Evolutionary conservation across 805 yeast species (phyloP).

Genomic region (Metschnikowia santaceciliae): DNA sequence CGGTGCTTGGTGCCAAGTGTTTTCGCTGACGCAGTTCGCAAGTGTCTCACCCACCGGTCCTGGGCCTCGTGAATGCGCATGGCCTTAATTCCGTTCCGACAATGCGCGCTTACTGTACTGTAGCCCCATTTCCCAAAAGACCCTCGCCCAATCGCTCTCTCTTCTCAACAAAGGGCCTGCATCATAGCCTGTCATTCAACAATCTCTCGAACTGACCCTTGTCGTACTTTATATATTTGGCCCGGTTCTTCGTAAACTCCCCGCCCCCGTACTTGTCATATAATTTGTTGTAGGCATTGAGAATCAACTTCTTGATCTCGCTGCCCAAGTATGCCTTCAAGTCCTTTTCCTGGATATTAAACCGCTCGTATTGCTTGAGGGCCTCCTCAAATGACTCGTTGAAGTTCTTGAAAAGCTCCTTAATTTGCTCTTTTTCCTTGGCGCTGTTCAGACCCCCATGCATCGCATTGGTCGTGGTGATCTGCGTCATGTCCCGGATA

Average conservation of each 20-base stretch:
- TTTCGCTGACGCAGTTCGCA: not conserved
- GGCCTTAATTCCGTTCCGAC: not conserved
- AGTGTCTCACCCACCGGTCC: too few relatives aligned
- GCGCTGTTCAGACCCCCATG: constrained; percentile 39
- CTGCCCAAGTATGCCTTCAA: constrained; percentile 60
- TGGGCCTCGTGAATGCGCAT: not conserved
- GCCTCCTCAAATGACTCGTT: constrained; percentile 81
- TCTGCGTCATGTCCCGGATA: constrained; percentile 71
- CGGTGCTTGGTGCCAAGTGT: not conserved
- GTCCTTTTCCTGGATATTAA: constrained; percentile 61
- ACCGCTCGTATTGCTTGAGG: constrained; percentile 58
- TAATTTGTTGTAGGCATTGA: constrained; percentile 81
- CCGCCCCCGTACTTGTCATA: constrained; percentile 69
- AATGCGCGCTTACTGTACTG: not conserved
- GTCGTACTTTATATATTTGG: constrained; percentile 67
- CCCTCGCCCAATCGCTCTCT: not conserved
- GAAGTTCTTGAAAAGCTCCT: constrained; percentile 79
- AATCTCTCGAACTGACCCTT: constrained; percentile 41
- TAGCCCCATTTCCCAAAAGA: not conserved
- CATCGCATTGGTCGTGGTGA: constrained; percentile 48
- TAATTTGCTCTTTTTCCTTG: constrained; percentile 77
- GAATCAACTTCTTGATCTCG: constrained; percentile 70
- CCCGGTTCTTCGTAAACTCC: constrained; percentile 67
- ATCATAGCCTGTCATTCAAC: constrained; percentile 17
- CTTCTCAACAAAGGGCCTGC: not conserved